Percentiles rank a stretch among this genome's conserved stretches.
phyloP scores from a whole-genome alignment of 768 basidiomycete species.

The Grammothele lineata region DNA sequence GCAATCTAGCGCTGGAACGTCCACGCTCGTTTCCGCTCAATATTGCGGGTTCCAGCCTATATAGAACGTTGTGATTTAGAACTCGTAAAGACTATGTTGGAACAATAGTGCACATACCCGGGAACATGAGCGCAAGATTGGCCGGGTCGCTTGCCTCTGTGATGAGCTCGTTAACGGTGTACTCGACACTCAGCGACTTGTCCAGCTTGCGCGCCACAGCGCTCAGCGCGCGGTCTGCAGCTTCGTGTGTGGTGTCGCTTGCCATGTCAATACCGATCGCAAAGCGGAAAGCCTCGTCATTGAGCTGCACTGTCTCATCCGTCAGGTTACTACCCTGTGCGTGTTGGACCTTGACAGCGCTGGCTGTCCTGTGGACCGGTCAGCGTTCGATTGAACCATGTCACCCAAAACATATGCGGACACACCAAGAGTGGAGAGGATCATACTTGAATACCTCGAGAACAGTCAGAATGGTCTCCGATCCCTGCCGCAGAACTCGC shows the following conservation, averaged over 20 bases:
- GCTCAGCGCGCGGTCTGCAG: conserved; percentile 84
- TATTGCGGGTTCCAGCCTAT: too few relatives aligned
- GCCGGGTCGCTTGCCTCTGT: conserved; percentile 76
- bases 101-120: conserved; percentile 43
- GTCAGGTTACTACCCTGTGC: conserved; percentile 41
- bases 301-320: conserved; percentile 15
- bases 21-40: too few relatives aligned
- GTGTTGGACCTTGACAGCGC: conserved; percentile 66
- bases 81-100: too few relatives aligned
- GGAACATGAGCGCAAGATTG: conserved; percentile 77
- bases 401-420: neutral
- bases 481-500: conserved; percentile 80
- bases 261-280: conserved; percentile 55
- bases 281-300: conserved; percentile 31
- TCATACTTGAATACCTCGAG: conserved; percentile 97
- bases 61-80: too few relatives aligned
- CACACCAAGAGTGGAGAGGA: conserved; percentile 88
- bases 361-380: conserved; percentile 57
- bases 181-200: conserved; percentile 83
- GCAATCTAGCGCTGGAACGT: too few relatives aligned
- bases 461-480: conserved; percentile 88
- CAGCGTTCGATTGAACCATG: neutral
- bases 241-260: conserved; percentile 71
- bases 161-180: conserved; percentile 89
- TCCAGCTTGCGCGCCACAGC: conserved; percentile 81